Evolutionary conservation across 768 basidiomycete genomes (phyloP).

Genomic region (Rhizopogon roseolus): DNA sequence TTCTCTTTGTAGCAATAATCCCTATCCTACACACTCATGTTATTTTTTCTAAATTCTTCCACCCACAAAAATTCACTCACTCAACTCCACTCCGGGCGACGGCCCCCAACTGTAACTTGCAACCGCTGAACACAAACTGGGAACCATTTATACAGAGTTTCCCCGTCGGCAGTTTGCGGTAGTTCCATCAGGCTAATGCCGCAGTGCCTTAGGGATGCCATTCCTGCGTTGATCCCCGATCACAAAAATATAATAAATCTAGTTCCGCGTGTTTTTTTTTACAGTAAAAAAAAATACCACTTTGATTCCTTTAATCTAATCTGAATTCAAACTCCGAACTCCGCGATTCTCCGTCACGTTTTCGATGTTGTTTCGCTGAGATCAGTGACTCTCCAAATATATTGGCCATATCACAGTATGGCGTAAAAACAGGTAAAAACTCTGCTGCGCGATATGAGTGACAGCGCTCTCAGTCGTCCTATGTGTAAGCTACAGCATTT

Average conservation of each 20-base stretch:
- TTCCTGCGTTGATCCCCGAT: slow-evolving; percentile 60
- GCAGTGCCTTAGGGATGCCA: slow-evolving; percentile 25
- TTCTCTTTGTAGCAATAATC: slow-evolving; percentile 5
- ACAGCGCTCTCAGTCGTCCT: neutral
- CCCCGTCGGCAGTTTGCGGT: slow-evolving; percentile 25
- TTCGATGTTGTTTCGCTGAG: slow-evolving; percentile 16
- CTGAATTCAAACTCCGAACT: slow-evolving; percentile 19
- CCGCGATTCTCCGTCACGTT: slow-evolving; percentile 17
- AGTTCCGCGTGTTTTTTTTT: slow-evolving; percentile 21
- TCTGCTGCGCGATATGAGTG: neutral
- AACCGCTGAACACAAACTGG: too few species aligned
- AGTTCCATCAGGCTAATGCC: slow-evolving; percentile 17
- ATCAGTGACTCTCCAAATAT: neutral
- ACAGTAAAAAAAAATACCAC: slow-evolving; percentile 1
- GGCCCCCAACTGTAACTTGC: neutral
- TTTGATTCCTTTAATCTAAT: neutral
- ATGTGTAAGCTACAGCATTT: neutral
- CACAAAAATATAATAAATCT: slow-evolving; percentile 36
- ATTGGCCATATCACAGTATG: neutral
- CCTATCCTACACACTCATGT: slow-evolving; percentile 4
- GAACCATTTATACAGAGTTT: slow-evolving; percentile 2
- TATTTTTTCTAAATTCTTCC: neutral
- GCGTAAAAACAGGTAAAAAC: neutral
- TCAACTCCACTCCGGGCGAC: slow-evolving; percentile 1
- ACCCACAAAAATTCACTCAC: neutral